phyloP scores from a whole-genome alignment of 2,329 filamentous ascomycete genomes.

The Conoideocrella luteorostrata region DNA sequence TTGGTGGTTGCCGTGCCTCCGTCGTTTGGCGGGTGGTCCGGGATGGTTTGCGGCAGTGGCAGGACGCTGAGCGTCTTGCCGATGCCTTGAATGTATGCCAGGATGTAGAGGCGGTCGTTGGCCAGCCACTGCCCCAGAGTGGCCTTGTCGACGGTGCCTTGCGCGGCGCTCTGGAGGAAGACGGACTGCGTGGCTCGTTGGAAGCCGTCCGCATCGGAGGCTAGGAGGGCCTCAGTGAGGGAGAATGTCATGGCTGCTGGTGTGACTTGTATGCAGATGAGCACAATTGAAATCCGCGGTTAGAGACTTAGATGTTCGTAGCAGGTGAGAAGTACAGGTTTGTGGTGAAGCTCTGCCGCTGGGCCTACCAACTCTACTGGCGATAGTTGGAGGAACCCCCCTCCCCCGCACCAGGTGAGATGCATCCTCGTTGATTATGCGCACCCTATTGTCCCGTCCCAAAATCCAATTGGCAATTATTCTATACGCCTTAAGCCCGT shows the following conservation, averaged over 20 bases:
- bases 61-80: conserved; percentile 59
- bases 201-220: conserved; percentile 39
- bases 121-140: conserved; percentile 61
- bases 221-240: conserved; percentile 52
- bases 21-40: conserved; percentile 1
- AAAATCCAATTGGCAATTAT: no score
- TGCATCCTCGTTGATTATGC: no score
- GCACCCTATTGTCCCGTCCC: no score
- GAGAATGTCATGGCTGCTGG: conserved; percentile 23
- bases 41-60: conserved; percentile 37
- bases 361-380: no score
- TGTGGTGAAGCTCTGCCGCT: no score
- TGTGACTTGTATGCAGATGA: no score
- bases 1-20: conserved; percentile 38
- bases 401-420: no score
- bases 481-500: no score
- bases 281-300: no score
- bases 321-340: no score
- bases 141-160: conserved; percentile 50
- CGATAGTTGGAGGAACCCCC: no score
- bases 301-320: no score
- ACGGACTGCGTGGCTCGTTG: conserved; percentile 55
- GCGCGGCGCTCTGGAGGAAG: conserved; percentile 60
- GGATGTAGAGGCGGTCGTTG: conserved; percentile 65
- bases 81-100: conserved; percentile 62